phyloP scores from a whole-genome alignment of 1,139 yeast species.

The Yamadazyma dendronema region DNA sequence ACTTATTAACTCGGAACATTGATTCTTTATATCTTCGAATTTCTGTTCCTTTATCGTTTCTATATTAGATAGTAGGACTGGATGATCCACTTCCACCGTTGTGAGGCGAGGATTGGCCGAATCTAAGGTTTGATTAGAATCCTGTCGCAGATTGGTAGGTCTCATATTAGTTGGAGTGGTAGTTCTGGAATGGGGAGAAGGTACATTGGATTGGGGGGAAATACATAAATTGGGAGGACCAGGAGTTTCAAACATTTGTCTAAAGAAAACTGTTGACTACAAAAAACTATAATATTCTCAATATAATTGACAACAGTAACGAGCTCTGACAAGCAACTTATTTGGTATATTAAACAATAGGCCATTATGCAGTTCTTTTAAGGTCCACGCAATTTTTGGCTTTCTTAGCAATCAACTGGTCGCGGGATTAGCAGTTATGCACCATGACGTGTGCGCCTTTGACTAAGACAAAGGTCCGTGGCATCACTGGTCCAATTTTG shows the following conservation, averaged over 20 bases:
- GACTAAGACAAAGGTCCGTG: neutral
- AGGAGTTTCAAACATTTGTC: conserved; percentile 1
- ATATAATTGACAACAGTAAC: neutral
- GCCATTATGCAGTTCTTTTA: neutral
- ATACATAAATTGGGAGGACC: neutral
- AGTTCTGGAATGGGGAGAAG: neutral
- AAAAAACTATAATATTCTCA: neutral
- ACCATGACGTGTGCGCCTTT: neutral
- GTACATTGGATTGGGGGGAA: neutral
- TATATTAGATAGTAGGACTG: too few species aligned
- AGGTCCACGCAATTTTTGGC: too few species aligned
- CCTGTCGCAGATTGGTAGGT: neutral
- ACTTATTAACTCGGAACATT: conserved; percentile 33
- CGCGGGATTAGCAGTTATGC: neutral
- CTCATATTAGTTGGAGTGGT: neutral
- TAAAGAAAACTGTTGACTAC: too few species aligned
- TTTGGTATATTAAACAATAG: neutral
- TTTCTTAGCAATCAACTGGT: neutral
- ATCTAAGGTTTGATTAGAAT: neutral
- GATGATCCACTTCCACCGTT: too few species aligned
- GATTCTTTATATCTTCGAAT: conserved; percentile 34
- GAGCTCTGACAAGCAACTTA: neutral
- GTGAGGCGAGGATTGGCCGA: neutral
- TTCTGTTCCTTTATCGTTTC: conserved; percentile 22
- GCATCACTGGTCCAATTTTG: too few species aligned